Evolutionary conservation across 106 monocot genomes (phyloP).

Genomic region (Allium fistulosum): DNA sequence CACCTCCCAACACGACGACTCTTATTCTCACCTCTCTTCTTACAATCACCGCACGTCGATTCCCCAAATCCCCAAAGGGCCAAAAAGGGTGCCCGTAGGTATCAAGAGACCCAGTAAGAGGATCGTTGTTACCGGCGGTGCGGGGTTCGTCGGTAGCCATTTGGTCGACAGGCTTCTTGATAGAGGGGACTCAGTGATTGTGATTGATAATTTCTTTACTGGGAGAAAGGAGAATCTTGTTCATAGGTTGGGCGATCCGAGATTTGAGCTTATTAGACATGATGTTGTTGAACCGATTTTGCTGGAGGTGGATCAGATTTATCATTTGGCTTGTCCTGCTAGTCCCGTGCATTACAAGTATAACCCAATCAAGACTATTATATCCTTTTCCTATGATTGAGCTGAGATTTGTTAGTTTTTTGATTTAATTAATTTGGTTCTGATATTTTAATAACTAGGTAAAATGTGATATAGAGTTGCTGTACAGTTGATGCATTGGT

Average conservation of each 20-base stretch:
- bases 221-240: constrained; percentile 62
- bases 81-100: constrained; percentile 20
- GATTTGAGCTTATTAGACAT: constrained; percentile 66
- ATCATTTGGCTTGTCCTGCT: constrained; percentile 64
- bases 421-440: too few relatives aligned
- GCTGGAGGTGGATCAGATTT: constrained; percentile 66
- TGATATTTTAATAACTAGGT: too few relatives aligned
- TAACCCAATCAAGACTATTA: constrained; percentile 73
- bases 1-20: constrained; percentile 6
- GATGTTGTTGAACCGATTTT: constrained; percentile 67
- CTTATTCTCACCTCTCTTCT: background rate
- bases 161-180: constrained; percentile 43
- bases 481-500: too few relatives aligned
- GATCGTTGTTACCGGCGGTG: constrained; percentile 62
- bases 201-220: constrained; percentile 69
- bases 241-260: constrained; percentile 49
- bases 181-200: constrained; percentile 53
- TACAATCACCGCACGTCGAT: background rate
- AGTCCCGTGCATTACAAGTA: constrained; percentile 71
- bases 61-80: background rate
- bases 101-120: constrained; percentile 17
- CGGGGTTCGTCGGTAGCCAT: constrained; percentile 65
- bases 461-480: too few relatives aligned
- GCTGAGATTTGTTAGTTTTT: background rate
- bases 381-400: constrained; percentile 30